Percentiles rank a stretch among this genome's conserved stretches.
Evolutionary conservation across 1,139 yeast species (phyloP).

Genomic region (Ogataea hybrid): DNA sequence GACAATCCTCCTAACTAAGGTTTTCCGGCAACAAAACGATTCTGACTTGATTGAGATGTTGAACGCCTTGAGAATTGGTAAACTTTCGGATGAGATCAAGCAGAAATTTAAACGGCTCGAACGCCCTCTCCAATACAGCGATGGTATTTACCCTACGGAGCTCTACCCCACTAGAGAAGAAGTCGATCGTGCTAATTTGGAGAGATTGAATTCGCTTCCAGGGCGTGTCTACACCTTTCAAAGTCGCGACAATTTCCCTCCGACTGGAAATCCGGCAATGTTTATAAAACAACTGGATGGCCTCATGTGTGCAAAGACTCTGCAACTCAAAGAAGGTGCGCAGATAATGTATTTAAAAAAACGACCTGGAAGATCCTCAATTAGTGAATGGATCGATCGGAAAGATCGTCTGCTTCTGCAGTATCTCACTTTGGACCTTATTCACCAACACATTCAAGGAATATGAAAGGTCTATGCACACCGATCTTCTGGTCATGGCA

Average conservation of each 20-base stretch:
- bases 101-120: conserved; percentile 46
- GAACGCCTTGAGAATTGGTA: conserved; percentile 70
- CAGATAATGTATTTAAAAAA: conserved; percentile 96
- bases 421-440: conserved; percentile 16
- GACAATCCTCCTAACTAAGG: conserved; percentile 58
- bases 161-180: conserved; percentile 72
- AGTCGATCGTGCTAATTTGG: conserved; percentile 66
- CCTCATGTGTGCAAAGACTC: conserved; percentile 66
- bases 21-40: conserved; percentile 75
- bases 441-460: conserved; percentile 18
- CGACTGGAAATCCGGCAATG: conserved; percentile 15
- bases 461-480: conserved; percentile 15
- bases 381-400: conserved; percentile 93
- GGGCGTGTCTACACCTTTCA: conserved; percentile 39
- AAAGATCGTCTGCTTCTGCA: conserved; percentile 63
- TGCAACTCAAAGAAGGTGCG: conserved; percentile 73
- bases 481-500: conserved; percentile 13
- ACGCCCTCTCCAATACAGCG: conserved; percentile 56
- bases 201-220: conserved; percentile 47
- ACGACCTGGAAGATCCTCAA: conserved; percentile 60
- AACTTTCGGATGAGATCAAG: conserved; percentile 45
- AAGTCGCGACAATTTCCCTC: conserved; percentile 46
- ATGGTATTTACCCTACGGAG: conserved; percentile 81
- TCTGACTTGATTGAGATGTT: conserved; percentile 66
- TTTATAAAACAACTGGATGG: conserved; percentile 32